These are phyloP conservation scores for Microthyrium microscopicum DNA, from an alignment of 2,329 filamentous ascomycete genomes.

Conservation along the genomic window DNA sequence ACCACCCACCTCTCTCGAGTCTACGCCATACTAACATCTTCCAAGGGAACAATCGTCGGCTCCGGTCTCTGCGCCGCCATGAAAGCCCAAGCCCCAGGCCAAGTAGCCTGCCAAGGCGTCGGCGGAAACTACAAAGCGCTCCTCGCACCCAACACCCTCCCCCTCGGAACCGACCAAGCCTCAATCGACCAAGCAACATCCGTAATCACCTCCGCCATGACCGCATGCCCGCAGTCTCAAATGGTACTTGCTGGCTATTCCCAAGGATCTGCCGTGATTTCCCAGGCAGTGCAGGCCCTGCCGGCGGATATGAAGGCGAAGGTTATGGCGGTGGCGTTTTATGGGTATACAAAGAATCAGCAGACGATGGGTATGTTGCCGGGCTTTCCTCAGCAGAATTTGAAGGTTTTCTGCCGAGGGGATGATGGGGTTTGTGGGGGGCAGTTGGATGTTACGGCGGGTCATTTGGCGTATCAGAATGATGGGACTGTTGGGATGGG, in stretches of 20 bases:
- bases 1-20: too few relatives aligned
- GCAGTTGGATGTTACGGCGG: constrained; percentile 12
- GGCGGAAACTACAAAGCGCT: too few relatives aligned
- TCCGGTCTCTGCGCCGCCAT: background rate
- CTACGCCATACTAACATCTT: background rate
- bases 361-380: constrained; percentile 20
- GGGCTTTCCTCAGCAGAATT: constrained; percentile 13
- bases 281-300: constrained; percentile 22
- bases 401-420: constrained; percentile 13
- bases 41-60: background rate
- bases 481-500: constrained; percentile 2
- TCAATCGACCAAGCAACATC: too few relatives aligned
- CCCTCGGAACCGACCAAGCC: too few relatives aligned
- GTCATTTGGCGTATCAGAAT: constrained; percentile 13
- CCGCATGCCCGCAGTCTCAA: too few relatives aligned
- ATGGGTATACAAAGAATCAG: constrained; percentile 25
- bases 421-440: constrained; percentile 16
- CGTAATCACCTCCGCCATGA: too few relatives aligned
- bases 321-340: constrained; percentile 26
- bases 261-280: constrained; percentile 30
- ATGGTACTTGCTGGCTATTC: constrained; percentile 4
- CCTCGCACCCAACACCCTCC: too few relatives aligned
- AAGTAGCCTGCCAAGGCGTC: too few relatives aligned
- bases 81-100: constrained; percentile 1
- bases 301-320: constrained; percentile 12